Base-by-base conservation (phyloP, 78 protist species). In the Dictyostelium intermedium region DNA sequence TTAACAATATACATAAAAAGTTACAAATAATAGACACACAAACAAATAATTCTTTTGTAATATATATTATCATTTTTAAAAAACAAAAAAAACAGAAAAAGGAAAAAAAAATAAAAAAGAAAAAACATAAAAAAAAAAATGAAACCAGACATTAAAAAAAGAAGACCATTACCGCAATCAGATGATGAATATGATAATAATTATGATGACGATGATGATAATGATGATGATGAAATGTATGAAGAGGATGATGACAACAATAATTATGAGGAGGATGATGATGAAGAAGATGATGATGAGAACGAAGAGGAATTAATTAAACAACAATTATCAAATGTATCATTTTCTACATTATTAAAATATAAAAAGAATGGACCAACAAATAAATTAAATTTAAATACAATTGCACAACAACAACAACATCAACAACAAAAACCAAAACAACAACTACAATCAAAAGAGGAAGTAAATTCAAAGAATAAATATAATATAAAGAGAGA, bases 251-350 rank as follows among this genome's bases (percentile, higher is more conserved):
- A 77, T 8, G 76, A 86, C 0, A n/a, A 16, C 0, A 30, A 66
- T 13, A 18, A 83, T 77, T 10, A 84, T 20, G 66, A 43, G 6
- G 82, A 78, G 5, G 92, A 77, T 13, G 77, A 63, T 25, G 76
- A 84, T 30, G 34, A 41, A 1, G 34, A 41, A 1, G 43, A 66
- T 1, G 84, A 85, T 2, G 82, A 73, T 30, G 82, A 72, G 2
- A 73, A 84, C 0, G 66, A 84, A 5, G 47, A 25, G 74, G 92
- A 72, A 25, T 50, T 43, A 37, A 74, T 85, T 25, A 87, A 87
- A 81, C 63, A 87, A 63, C 70, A 87, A 60, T 78, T 87, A n/a
- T 23, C 69, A 60, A 39, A 56, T 61, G 92, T 87, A 61, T 69
- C 78, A 20, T 83, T 83, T 63, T 60, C 87, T 25, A 41, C 76